Evolutionary conservation across 192 early-diverging fungal species (phyloP).

Genomic region (Gaertneriomyces semiglobifer): DNA sequence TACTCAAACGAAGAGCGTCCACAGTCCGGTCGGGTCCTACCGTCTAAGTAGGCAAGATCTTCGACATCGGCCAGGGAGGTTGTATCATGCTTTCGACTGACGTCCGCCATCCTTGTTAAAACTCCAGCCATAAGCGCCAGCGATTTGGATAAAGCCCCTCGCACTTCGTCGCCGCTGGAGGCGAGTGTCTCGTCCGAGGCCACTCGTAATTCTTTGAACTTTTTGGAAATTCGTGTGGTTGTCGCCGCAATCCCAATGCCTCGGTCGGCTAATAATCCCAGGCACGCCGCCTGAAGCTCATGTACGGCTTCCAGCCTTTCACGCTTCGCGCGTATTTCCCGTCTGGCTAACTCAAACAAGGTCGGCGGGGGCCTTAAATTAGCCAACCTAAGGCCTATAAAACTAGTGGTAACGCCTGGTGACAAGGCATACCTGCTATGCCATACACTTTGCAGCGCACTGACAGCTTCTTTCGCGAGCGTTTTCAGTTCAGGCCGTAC

Average conservation of each 20-base stretch:
- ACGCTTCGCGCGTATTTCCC: conserved; percentile 24
- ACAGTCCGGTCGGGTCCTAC: conserved; percentile 7
- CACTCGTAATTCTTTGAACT: too few species aligned
- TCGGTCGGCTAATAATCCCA: conserved; percentile 60
- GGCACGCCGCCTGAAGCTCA: conserved; percentile 54
- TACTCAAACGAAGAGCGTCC: conserved; percentile 16
- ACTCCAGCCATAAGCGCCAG: conserved; percentile 22
- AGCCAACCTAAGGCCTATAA: conserved; percentile 10
- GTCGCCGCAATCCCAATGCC: conserved; percentile 34
- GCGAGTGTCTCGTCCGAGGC: too few species aligned
- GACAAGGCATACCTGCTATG: not conserved
- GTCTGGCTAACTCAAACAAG: conserved; percentile 23
- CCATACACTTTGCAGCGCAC: too few species aligned
- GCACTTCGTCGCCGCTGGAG: not conserved
- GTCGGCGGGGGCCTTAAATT: conserved; percentile 13
- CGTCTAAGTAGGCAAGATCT: not conserved
- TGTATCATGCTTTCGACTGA: conserved; percentile 17
- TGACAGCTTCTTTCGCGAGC: conserved; percentile 14
- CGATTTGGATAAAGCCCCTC: conserved; percentile 3
- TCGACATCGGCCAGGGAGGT: not conserved
- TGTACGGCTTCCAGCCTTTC: conserved; percentile 15
- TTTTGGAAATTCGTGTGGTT: not conserved
- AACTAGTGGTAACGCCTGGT: not conserved
- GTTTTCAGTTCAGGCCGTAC: conserved; percentile 19
- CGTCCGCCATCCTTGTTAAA: conserved; percentile 22